These are phyloP conservation scores for Pseudozyma flocculosa DNA, from an alignment of 1,284 basidiomycete genomes.

Conservation along the genomic window DNA sequence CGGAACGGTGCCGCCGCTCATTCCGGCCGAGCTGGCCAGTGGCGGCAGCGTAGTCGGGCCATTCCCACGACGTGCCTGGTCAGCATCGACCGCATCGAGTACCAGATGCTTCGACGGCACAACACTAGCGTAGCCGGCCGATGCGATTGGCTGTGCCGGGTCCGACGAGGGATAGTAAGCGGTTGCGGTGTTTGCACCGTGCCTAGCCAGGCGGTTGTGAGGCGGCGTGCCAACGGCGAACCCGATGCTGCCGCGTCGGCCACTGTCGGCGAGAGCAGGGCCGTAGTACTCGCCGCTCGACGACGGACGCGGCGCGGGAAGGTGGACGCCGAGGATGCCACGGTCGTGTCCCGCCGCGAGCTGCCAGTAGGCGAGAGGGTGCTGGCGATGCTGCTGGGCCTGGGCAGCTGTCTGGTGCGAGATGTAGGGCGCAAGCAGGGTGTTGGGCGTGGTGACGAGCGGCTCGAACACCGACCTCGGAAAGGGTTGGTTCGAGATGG, in stretches of 20 bases:
- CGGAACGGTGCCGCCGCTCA: no score
- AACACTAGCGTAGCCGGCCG: no score
- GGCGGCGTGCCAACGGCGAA: no score
- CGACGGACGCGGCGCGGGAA: slow-evolving; percentile 17
- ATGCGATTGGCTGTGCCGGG: no score
- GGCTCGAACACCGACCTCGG: slow-evolving; percentile 35
- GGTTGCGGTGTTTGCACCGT: no score
- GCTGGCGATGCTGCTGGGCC: slow-evolving; percentile 17
- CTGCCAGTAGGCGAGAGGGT: slow-evolving; percentile 37
- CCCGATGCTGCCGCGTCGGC: not conserved
- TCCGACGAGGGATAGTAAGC: no score
- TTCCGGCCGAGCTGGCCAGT: no score
- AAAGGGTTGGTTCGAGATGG: slow-evolving; percentile 30
- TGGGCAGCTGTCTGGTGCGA: slow-evolving; percentile 12
- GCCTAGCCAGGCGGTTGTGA: no score
- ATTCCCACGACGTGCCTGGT: not conserved
- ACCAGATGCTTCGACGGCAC: no score
- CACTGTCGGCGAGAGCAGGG: slow-evolving; percentile 7
- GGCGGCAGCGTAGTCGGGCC: not conserved
- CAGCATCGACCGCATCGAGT: not conserved
- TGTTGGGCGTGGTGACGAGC: slow-evolving; percentile 37
- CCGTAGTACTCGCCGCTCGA: slow-evolving; percentile 22
- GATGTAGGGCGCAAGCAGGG: slow-evolving; percentile 30
- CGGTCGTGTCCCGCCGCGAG: slow-evolving; percentile 33
- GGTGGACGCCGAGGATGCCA: slow-evolving; percentile 37